These are phyloP conservation scores for Cyanodermella asteris DNA, from an alignment of 2,329 filamentous ascomycete species.

Conservation along the genomic window DNA sequence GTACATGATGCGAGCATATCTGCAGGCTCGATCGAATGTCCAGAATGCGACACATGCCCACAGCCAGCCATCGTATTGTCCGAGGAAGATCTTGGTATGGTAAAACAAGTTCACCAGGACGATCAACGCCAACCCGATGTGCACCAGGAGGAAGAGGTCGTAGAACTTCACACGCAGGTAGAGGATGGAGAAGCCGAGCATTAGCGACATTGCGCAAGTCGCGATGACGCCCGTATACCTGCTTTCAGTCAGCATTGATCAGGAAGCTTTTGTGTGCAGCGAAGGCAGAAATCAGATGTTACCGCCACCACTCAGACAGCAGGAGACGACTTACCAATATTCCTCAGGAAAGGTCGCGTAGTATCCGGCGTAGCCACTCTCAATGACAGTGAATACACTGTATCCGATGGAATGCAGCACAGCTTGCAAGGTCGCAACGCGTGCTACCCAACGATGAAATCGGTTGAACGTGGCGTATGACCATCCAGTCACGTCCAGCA, in stretches of 20 bases:
- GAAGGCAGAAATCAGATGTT: conserved; percentile 3
- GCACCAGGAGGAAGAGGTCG: conserved; percentile 15
- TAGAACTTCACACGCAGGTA: conserved; percentile 13
- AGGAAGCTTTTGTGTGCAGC: conserved; percentile 7
- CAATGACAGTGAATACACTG: neutral
- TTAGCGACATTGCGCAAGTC: conserved; percentile 11
- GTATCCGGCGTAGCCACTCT: neutral
- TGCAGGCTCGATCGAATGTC: conserved; percentile 23
- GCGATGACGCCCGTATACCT: conserved; percentile 19
- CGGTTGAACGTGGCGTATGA: conserved; percentile 16
- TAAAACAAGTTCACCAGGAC: conserved; percentile 15
- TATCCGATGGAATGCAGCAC: conserved; percentile 11
- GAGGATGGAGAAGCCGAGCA: conserved; percentile 11
- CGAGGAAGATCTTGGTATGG: conserved; percentile 18
- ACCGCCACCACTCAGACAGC: no score
- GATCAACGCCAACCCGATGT: conserved; percentile 14
- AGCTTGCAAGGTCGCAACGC: conserved; percentile 10
- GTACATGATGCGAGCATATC: conserved; percentile 18
- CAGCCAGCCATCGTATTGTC: conserved; percentile 25
- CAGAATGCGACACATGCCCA: conserved; percentile 22
- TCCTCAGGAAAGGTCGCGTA: conserved; percentile 10
- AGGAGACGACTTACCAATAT: no score
- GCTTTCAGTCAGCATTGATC: conserved; percentile 21
- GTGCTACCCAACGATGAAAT: conserved; percentile 16
- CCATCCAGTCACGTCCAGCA: conserved; percentile 19